A percentile compares a stretch with the other conserved stretches of the same genome.
phyloP scores from a whole-genome alignment of 129 eudicot genomes.

The Apium graveolens region DNA sequence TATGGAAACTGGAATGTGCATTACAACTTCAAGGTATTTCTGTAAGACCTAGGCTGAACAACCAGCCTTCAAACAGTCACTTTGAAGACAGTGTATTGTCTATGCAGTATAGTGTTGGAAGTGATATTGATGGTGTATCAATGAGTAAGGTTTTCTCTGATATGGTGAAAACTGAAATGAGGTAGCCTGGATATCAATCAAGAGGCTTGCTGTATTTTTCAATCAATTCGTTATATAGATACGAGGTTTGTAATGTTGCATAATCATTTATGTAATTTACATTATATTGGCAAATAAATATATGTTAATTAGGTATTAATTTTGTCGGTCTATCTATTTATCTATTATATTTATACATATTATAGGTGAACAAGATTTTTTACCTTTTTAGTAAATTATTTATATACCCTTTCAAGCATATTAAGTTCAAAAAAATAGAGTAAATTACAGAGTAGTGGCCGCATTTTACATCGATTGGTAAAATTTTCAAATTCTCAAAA shows the following conservation, averaged over 20 bases:
- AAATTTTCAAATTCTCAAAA: too few relatives aligned
- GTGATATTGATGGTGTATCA: conserved; percentile 53
- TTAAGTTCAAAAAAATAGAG: too few relatives aligned
- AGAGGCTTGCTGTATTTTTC: neutral
- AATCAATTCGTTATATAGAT: neutral
- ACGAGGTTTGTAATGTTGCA: neutral
- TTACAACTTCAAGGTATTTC: conserved; percentile 34
- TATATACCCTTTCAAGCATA: too few relatives aligned
- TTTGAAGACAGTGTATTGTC: conserved; percentile 28
- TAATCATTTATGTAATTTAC: neutral
- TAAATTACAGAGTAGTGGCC: too few relatives aligned
- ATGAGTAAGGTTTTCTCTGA: conserved; percentile 62
- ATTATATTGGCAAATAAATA: too few relatives aligned
- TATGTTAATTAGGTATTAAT: too few relatives aligned
- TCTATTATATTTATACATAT: too few relatives aligned
- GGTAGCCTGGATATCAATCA: conserved; percentile 15
- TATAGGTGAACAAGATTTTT: too few relatives aligned
- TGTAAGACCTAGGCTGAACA: conserved; percentile 6
- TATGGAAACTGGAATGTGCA: conserved; percentile 37
- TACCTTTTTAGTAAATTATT: too few relatives aligned
- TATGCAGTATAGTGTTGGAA: conserved; percentile 30
- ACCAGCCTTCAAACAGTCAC: conserved; percentile 11
- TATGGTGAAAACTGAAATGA: conserved; percentile 53
- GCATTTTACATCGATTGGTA: too few relatives aligned
- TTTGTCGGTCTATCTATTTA: too few relatives aligned